Evolutionary conservation across 148 eudicot genomes (phyloP).

Genomic region (Hydrangea macrophylla): DNA sequence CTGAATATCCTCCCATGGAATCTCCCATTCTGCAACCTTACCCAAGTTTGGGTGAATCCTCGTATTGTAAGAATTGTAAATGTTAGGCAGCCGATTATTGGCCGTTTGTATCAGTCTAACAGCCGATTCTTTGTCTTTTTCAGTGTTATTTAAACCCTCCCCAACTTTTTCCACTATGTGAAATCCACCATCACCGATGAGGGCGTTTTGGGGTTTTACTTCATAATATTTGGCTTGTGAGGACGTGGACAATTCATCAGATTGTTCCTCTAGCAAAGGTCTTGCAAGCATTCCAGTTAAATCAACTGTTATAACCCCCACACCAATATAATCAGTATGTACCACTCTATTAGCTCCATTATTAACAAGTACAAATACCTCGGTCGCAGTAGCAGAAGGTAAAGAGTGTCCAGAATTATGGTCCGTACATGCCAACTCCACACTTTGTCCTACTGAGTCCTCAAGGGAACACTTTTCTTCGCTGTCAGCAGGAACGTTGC

Average conservation of each 20-base stretch:
- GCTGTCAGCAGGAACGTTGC: too few species aligned
- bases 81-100: slow-evolving; percentile 15
- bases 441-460: slow-evolving; percentile 21
- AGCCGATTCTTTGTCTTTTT: slow-evolving; percentile 21
- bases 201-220: slow-evolving; percentile 9
- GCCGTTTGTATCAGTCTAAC: too few species aligned
- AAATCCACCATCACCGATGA: slow-evolving; percentile 13
- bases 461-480: too few species aligned
- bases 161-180: slow-evolving; percentile 23
- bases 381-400: slow-evolving; percentile 24
- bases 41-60: slow-evolving; percentile 50
- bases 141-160: slow-evolving; percentile 26
- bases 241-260: slow-evolving; percentile 16
- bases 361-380: slow-evolving; percentile 22
- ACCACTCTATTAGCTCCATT: slow-evolving; percentile 23
- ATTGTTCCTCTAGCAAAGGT: slow-evolving; percentile 16
- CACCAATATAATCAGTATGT: slow-evolving; percentile 27
- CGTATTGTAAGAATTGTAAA: slow-evolving; percentile 30
- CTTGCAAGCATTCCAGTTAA: slow-evolving; percentile 13
- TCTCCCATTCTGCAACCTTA: slow-evolving; percentile 90
- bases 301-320: slow-evolving; percentile 17
- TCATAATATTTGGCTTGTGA: slow-evolving; percentile 28
- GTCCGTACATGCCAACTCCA: slow-evolving; percentile 20
- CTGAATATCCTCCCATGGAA: slow-evolving; percentile 93
- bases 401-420: slow-evolving; percentile 16